Conservation (phyloP, 2,329 filamentous ascomycete species). For the Fusarium sororula region DNA sequence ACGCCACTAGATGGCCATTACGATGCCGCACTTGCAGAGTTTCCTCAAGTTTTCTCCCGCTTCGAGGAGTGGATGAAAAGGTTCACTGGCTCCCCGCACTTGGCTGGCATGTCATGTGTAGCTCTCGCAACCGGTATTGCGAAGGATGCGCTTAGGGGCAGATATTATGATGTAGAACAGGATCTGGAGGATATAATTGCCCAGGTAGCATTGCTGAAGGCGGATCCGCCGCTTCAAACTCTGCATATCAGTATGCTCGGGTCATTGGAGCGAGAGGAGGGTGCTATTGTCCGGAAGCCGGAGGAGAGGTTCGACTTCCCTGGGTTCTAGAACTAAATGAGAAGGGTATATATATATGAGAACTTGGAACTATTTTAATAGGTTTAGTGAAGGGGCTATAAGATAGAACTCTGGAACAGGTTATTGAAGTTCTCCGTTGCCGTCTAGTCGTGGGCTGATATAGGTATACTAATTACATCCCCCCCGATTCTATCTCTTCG, state of each 20-base stretch:
- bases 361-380: not conserved
- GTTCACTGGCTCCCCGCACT: not conserved
- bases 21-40: not conserved
- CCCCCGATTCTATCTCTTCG: too few relatives aligned
- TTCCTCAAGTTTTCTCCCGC: not conserved
- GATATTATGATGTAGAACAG: not conserved
- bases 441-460: too few relatives aligned
- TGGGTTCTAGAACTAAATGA: not conserved
- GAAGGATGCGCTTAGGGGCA: not conserved
- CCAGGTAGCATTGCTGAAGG: not conserved
- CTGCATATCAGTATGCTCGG: not conserved
- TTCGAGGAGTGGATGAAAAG: not conserved
- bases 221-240: not conserved
- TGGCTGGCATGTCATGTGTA: not conserved
- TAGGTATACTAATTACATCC: too few relatives aligned
- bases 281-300: rapidly evolving
- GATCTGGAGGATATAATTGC: not conserved
- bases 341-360: not conserved
- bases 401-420: too few relatives aligned
- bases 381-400: too few relatives aligned
- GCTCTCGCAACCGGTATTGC: not conserved
- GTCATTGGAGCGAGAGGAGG: not conserved
- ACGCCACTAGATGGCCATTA: not conserved
- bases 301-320: not conserved
- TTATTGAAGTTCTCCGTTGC: too few relatives aligned